phyloP scores from a whole-genome alignment of 2,329 filamentous ascomycete genomes.

The Fonsecaea pugnacius region DNA sequence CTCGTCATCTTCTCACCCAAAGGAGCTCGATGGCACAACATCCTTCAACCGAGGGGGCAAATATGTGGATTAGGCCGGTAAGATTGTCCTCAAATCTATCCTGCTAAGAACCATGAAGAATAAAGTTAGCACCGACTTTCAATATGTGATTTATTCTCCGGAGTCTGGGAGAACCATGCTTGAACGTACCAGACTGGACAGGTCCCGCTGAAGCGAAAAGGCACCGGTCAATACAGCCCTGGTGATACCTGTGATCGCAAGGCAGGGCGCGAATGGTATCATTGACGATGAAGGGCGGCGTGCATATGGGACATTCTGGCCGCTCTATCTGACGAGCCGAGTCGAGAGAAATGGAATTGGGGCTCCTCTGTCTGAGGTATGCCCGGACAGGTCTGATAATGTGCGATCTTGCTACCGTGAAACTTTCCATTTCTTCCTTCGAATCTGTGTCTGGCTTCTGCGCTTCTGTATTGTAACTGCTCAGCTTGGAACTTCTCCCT shows the following conservation, averaged over 20 bases:
- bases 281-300: background rate
- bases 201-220: background rate
- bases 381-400: background rate
- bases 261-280: background rate
- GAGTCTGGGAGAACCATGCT: background rate
- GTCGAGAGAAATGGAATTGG: background rate
- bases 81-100: background rate
- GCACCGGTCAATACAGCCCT: background rate
- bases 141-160: background rate
- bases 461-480: background rate
- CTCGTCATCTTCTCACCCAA: background rate
- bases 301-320: background rate
- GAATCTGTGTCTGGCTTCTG: background rate
- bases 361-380: background rate
- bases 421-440: background rate
- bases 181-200: background rate
- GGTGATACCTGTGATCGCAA: background rate
- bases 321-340: background rate
- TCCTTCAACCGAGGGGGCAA: background rate
- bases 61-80: background rate
- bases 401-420: background rate
- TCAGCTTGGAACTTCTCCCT: background rate
- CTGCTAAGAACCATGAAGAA: background rate
- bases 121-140: background rate
- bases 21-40: background rate